A percentile compares a stretch with the other conserved stretches of the same genome.
These are phyloP conservation scores for Aspergillus neotritici DNA, from an alignment of 2,329 filamentous ascomycete species.

Conservation along the genomic window DNA sequence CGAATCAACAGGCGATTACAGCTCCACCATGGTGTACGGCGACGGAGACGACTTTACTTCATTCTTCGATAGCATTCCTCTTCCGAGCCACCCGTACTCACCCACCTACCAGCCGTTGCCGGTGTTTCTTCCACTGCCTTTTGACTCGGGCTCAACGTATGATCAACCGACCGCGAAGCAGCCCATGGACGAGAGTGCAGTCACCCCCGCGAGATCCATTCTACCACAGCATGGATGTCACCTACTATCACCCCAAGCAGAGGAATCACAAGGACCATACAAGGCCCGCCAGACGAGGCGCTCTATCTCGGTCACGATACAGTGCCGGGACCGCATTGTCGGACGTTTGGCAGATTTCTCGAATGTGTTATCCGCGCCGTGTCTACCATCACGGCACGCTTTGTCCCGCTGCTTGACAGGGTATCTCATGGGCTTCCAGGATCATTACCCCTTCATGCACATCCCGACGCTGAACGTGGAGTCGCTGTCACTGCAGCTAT, in stretches of 20 bases:
- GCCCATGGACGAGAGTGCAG: slow-evolving; percentile 8
- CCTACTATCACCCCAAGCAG: slow-evolving; percentile 29
- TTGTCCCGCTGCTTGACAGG: slow-evolving; percentile 30
- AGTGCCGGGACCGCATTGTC: slow-evolving; percentile 27
- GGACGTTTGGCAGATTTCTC: slow-evolving; percentile 17
- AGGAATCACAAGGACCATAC: slow-evolving; percentile 21
- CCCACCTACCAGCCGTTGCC: slow-evolving; percentile 30
- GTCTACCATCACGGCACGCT: slow-evolving; percentile 29
- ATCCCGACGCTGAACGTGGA: slow-evolving; percentile 28
- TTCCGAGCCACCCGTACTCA: slow-evolving; percentile 30
- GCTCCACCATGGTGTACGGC: too few relatives aligned
- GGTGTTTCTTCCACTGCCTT: slow-evolving; percentile 25
- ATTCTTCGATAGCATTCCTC: slow-evolving; percentile 29
- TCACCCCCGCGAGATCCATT: slow-evolving; percentile 25
- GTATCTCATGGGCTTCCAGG: slow-evolving; percentile 29
- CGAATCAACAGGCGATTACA: too few relatives aligned
- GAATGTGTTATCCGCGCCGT: slow-evolving; percentile 24
- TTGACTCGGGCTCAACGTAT: slow-evolving; percentile 20
- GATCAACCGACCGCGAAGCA: slow-evolving; percentile 17
- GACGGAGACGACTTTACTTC: slow-evolving; percentile 33
- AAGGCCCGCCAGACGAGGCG: slow-evolving; percentile 24
- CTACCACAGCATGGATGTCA: slow-evolving; percentile 30
- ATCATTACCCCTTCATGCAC: slow-evolving; percentile 31
- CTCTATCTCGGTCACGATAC: slow-evolving; percentile 26
- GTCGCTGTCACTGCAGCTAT: slow-evolving; percentile 18